Conservation (phyloP, 1,139 yeast genomes). For the Diutina scorzettiae region DNA sequence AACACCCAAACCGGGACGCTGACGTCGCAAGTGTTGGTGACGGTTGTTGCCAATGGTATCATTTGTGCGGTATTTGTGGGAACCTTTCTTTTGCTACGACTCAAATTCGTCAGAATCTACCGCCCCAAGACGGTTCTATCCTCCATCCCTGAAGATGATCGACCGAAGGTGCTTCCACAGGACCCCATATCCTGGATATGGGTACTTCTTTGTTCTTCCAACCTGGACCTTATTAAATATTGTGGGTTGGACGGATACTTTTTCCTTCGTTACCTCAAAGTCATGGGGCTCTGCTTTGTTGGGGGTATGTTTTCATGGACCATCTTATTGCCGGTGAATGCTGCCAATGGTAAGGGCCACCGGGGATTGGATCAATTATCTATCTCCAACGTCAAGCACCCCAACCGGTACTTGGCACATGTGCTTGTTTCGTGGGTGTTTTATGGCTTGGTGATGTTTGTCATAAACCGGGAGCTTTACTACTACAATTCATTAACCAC, state of each 20-base stretch:
- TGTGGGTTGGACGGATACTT: conserved; percentile 70
- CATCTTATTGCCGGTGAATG: conserved; percentile 54
- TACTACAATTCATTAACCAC: conserved; percentile 72
- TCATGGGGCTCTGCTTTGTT: conserved; percentile 32
- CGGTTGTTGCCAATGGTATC: conserved; percentile 43
- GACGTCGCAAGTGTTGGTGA: conserved; percentile 52
- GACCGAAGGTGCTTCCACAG: conserved; percentile 49
- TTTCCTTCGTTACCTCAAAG: conserved; percentile 44
- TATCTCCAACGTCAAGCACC: conserved; percentile 52
- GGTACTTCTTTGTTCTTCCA: conserved; percentile 46
- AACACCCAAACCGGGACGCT: conserved; percentile 9
- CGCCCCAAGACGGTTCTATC: conserved; percentile 53
- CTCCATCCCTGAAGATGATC: conserved; percentile 46
- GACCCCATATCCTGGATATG: conserved; percentile 57
- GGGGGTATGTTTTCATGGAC: conserved; percentile 35
- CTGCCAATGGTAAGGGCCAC: conserved; percentile 42
- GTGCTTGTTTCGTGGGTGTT: conserved; percentile 71
- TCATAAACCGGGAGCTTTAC: conserved; percentile 71
- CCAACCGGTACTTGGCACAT: conserved; percentile 71
- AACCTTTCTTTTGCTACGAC: conserved; percentile 41
- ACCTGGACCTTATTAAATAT: conserved; percentile 54
- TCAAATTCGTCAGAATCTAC: conserved; percentile 49
- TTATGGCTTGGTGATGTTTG: conserved; percentile 57
- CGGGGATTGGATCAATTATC: conserved; percentile 69
- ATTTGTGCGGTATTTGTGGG: conserved; percentile 42